Base-by-base conservation (phyloP, 345 rosid genomes). In the Aquilaria yunnanensis region DNA sequence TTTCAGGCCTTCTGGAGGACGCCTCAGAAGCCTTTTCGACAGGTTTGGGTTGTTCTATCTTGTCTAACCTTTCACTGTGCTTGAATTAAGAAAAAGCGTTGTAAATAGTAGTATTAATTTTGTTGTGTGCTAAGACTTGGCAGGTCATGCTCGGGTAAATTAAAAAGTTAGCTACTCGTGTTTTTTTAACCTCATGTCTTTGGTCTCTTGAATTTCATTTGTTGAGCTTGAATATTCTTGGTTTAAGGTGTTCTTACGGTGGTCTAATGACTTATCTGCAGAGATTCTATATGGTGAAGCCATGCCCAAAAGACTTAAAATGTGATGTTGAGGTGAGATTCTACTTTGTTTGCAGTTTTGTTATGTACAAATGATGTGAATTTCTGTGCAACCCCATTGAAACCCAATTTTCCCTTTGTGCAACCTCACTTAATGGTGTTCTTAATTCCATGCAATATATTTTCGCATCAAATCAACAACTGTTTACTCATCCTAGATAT, bases 231-330 rank as follows among this genome's bases (percentile, higher is more conserved):
- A 32, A n/a, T 55, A 12, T 31, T 52, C 46, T 68, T 56, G 2
- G 54, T 47, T 54, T 48, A 3, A 33, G 56, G 41, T 61, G 29
- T 66, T 58, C 63, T 70, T 57, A 65, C 47, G 48, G 49, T 48
- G 60, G 32, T 65, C 23, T 67, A 56, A 54, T 52, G 60, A 33
- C 62, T 32, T 67, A 56, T 54, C 68, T 81, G 64, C 83, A 89
- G 96, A 85, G 98, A 73, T 85, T 87, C 65, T 80, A 77, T 74
- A 72, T 89, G 89, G 96, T 89, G 67, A 92, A 85, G 82, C 96
- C 93, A 6, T 92, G 96, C 75, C 91, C 93, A 6, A 92, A 92
- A 69, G 96, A 92, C 73, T 61, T 85, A 64, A 89, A 89, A 78
- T 92, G 98, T 52, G 96, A 89, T 68, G 96, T 89, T 32, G 93